Conservation (phyloP, 306 rosid genomes). For the Senna tora region DNA sequence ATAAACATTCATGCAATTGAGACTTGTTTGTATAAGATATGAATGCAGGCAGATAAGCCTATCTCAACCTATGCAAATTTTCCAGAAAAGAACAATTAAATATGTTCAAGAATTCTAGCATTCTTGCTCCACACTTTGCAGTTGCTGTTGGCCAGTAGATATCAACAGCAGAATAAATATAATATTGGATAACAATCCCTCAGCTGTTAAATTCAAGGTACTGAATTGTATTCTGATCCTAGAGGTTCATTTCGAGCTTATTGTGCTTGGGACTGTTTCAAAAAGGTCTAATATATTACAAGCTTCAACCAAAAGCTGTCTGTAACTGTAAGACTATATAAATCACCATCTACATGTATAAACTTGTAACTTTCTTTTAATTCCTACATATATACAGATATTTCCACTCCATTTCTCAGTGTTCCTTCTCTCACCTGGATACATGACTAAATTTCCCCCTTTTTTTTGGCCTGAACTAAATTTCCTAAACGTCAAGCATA, state of each 20-base stretch:
- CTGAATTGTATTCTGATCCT: not conserved
- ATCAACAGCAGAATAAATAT: conserved; percentile 17
- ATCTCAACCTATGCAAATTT: not conserved
- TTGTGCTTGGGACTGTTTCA: not conserved
- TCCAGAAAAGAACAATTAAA: not conserved
- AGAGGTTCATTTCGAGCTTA: conserved; percentile 3
- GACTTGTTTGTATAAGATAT: conserved; percentile 7
- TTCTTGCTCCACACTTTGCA: not conserved
- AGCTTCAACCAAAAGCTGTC: conserved; percentile 10
- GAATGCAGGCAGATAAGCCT: not conserved
- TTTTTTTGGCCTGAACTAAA: no score
- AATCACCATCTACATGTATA: conserved; percentile 6
- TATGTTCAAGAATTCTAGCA: conserved; percentile 7
- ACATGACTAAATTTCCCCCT: conserved; percentile 1
- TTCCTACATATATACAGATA: not conserved
- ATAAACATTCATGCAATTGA: not conserved
- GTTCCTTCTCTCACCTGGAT: conserved; percentile 5
- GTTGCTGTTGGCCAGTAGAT: conserved; percentile 12
- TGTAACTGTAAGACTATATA: not conserved
- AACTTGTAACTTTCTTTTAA: not conserved
- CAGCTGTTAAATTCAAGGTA: conserved; percentile 21
- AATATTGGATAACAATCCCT: conserved; percentile 8
- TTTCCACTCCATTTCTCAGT: not conserved
- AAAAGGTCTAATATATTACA: not conserved
- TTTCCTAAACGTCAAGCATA: conserved; percentile 17